A percentile compares a stretch with the other conserved stretches of the same genome.
Conservation (phyloP, 2,329 filamentous ascomycete species). For the Fusarium sp. region DNA sequence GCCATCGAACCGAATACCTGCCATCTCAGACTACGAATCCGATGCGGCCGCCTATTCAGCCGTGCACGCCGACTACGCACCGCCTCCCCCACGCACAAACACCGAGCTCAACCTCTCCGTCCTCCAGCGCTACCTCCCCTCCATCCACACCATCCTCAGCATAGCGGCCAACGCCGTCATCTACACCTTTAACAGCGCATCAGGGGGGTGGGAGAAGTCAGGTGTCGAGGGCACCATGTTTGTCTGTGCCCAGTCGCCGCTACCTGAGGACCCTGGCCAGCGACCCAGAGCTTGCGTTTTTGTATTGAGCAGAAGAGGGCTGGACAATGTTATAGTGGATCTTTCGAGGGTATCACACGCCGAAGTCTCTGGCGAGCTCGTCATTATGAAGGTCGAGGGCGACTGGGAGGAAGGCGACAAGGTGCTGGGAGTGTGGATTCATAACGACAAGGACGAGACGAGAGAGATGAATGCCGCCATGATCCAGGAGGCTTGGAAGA, state of each 20-base stretch:
- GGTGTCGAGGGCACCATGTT: slow-evolving; percentile 91
- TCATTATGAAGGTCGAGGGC: slow-evolving; percentile 60
- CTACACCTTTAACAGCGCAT: slow-evolving; percentile 78
- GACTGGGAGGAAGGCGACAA: slow-evolving; percentile 52
- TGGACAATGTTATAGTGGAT: slow-evolving; percentile 77
- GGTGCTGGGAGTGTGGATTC: slow-evolving; percentile 67
- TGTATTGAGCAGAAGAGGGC: slow-evolving; percentile 77
- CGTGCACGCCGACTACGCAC: slow-evolving; percentile 53
- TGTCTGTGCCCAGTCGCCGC: slow-evolving; percentile 74
- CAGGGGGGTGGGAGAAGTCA: slow-evolving; percentile 83
- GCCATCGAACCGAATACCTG: slow-evolving; percentile 54
- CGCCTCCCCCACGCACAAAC: slow-evolving; percentile 74
- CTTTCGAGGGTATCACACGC: slow-evolving; percentile 71
- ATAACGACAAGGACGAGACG: slow-evolving; percentile 61
- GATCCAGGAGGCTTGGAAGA: slow-evolving; percentile 59
- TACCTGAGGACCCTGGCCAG: slow-evolving; percentile 50
- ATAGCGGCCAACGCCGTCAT: slow-evolving; percentile 89
- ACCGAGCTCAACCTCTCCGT: slow-evolving; percentile 90
- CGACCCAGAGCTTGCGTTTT: slow-evolving; percentile 69
- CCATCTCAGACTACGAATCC: slow-evolving; percentile 73
- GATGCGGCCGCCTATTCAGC: slow-evolving; percentile 61
- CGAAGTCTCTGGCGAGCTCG: slow-evolving; percentile 69
- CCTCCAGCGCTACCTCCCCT: slow-evolving; percentile 82
- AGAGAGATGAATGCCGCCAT: slow-evolving; percentile 55
- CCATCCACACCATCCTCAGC: slow-evolving; percentile 78